Base-by-base conservation (phyloP, 208 protist genomes). In the Trypanosoma rangeli region DNA sequence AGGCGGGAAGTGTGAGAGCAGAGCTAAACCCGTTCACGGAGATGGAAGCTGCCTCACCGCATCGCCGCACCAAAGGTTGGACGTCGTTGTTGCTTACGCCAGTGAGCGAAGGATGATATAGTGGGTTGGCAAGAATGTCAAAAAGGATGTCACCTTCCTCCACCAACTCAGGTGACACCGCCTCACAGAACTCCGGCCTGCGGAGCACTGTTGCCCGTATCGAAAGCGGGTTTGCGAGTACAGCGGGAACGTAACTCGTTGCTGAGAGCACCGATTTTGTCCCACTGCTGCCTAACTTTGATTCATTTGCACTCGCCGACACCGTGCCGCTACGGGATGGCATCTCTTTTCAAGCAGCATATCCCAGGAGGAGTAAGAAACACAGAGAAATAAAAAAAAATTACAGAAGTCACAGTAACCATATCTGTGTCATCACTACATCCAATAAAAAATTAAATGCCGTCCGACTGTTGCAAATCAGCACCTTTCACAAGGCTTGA, bases 131-230 rank as follows among this genome's bases (percentile, higher is more conserved):
- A 52, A 77, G 76, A 31, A 90, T 74, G 22, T 80, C 65, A 46
- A 86, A 89, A 10, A 94, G 74, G 54, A 94, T 89, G 56, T 94
- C 89, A 22, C 84, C 85, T 52, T 87, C 82, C 63, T 94, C 89
- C 5, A 79, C 64, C 24, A 90, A 52, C 24, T 84, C 80, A 13
- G 80, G 73, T 20, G 55, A 52, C 18, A 62, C 44, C 33, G 66
- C 59, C 20, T 77, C 64, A 42, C 67, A 81, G 26, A 87, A 83
- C 39, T 74, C 64, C 13, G 84, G 82, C 53, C 76, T 78, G 7
- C 80, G 78, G 0, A 93, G 63, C 42, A 89, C 80, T 5, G 80
- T 81, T 10, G 84, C 84, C 61, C 82, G 78, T 61, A 93, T 53
- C 5, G 70, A 66, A 35, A 93, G 82, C 22, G 87, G 87, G 29